Evolutionary conservation across 2,329 filamentous ascomycete species (phyloP).

Genomic region (Fusarium acutatum): DNA sequence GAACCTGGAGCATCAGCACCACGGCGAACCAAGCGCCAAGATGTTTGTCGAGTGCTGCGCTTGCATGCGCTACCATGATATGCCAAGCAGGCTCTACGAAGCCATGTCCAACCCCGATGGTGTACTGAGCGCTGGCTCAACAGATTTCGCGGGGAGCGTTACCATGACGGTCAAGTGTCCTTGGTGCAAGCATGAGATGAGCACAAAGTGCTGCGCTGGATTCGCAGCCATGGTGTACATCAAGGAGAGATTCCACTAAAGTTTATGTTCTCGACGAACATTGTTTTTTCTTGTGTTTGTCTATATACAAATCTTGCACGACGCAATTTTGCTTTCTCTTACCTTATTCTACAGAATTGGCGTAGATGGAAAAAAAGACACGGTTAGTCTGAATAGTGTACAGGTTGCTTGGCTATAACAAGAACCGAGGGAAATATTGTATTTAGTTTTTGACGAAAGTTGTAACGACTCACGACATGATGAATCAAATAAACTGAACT

Average conservation of each 20-base stretch:
- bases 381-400: conserved; percentile 6
- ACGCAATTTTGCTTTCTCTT: conserved; percentile 25
- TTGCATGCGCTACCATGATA: conserved; percentile 72
- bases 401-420: conserved; percentile 1
- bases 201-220: conserved; percentile 72
- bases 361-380: conserved; percentile 5
- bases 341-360: conserved; percentile 1
- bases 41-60: conserved; percentile 72
- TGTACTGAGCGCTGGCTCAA: conserved; percentile 56
- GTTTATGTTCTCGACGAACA: not conserved
- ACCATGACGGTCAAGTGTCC: conserved; percentile 73
- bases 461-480: conserved; percentile 38
- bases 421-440: conserved; percentile 24
- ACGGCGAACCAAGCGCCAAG: conserved; percentile 61
- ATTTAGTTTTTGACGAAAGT: conserved; percentile 27
- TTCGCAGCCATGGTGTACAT: conserved; percentile 73
- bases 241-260: conserved; percentile 67
- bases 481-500: conserved; percentile 6
- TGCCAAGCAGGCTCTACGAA: conserved; percentile 71
- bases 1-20: conserved; percentile 14
- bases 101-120: conserved; percentile 69
- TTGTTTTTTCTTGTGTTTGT: not conserved
- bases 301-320: conserved; percentile 20
- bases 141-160: conserved; percentile 64
- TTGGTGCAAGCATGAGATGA: conserved; percentile 79